Evolutionary conservation across 768 basidiomycete species (phyloP).

Genomic region (Tubosaeta sp.): DNA sequence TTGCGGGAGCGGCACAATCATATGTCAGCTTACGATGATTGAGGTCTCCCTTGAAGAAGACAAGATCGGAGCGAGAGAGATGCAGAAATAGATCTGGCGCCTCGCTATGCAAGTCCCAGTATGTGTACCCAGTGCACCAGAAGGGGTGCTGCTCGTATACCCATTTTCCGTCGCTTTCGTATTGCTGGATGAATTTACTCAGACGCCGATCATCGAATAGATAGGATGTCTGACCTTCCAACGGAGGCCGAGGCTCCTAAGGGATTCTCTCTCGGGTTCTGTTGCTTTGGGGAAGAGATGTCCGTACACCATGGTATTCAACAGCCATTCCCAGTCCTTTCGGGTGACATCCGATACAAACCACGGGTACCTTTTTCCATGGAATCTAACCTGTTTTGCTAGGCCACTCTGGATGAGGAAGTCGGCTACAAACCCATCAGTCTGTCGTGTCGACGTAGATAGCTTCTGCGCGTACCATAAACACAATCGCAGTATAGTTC

Average conservation of each 20-base stretch:
- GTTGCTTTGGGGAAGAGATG: slow-evolving; percentile 84
- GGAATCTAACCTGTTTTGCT: slow-evolving; percentile 82
- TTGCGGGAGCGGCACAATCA: slow-evolving; percentile 80
- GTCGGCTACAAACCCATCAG: slow-evolving; percentile 58
- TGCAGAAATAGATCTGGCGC: slow-evolving; percentile 91
- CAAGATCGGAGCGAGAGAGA: slow-evolving; percentile 84
- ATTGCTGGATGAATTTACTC: slow-evolving; percentile 50
- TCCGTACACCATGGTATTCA: slow-evolving; percentile 86
- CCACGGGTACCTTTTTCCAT: slow-evolving; percentile 95
- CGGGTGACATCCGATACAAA: slow-evolving; percentile 92
- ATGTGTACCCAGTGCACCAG: slow-evolving; percentile 97
- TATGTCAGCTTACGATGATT: slow-evolving; percentile 91
- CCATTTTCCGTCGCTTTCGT: slow-evolving; percentile 90
- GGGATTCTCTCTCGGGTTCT: slow-evolving; percentile 76
- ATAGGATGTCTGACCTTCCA: slow-evolving; percentile 67
- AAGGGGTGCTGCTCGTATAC: slow-evolving; percentile 92
- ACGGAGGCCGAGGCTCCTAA: slow-evolving; percentile 71
- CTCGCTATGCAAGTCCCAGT: slow-evolving; percentile 80
- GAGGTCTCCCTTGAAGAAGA: slow-evolving; percentile 91
- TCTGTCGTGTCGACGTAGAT: not conserved
- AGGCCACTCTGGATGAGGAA: slow-evolving; percentile 89
- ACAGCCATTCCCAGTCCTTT: slow-evolving; percentile 92
- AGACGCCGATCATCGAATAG: not conserved
- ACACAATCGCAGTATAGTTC: slow-evolving; percentile 87
- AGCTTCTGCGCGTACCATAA: slow-evolving; percentile 52